Percentiles rank a stretch among this genome's conserved stretches.
These are phyloP conservation scores for Pelagomonas calceolata DNA, from an alignment of 108 stramenopile species.

Conservation along the genomic window DNA sequence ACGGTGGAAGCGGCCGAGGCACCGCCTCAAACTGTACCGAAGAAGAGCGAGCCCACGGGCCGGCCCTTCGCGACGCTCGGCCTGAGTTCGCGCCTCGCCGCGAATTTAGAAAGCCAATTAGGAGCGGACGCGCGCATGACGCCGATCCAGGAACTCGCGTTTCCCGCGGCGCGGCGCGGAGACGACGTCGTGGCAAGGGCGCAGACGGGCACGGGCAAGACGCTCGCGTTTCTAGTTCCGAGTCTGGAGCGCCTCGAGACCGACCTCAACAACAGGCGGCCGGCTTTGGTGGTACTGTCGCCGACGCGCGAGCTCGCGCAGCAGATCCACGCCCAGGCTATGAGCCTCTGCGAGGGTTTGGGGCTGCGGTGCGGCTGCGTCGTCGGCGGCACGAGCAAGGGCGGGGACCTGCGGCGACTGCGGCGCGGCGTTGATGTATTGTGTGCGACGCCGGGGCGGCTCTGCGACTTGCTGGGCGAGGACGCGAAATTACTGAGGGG, in stretches of 20 bases:
- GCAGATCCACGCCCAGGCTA: conserved; percentile 35
- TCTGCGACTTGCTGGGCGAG: conserved; percentile 28
- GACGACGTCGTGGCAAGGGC: conserved; percentile 42
- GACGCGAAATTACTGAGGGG: conserved; percentile 36
- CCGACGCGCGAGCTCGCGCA: conserved; percentile 49
- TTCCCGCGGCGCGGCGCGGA: conserved; percentile 52
- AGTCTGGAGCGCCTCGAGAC: conserved; percentile 11
- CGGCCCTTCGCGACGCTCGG: too few species aligned
- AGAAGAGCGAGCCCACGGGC: too few species aligned
- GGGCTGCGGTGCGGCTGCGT: conserved; percentile 15
- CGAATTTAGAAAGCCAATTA: background rate
- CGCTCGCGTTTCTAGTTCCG: conserved; percentile 41
- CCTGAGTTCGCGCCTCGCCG: background rate
- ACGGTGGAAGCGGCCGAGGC: too few species aligned
- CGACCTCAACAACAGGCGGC: conserved; percentile 14
- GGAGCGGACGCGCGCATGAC: conserved; percentile 31
- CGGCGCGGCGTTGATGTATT: conserved; percentile 24
- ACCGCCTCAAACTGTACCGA: too few species aligned
- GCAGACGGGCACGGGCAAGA: conserved; percentile 51
- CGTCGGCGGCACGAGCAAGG: conserved; percentile 38
- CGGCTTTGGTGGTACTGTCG: conserved; percentile 36
- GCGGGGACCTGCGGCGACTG: conserved; percentile 30
- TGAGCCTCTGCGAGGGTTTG: conserved; percentile 16
- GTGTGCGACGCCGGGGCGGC: conserved; percentile 40
- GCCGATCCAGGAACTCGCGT: conserved; percentile 80